A percentile compares a stretch with the other conserved stretches of the same genome.
These are phyloP conservation scores for Phialophora tarda DNA, from an alignment of 2,329 filamentous ascomycete species.

Conservation along the genomic window DNA sequence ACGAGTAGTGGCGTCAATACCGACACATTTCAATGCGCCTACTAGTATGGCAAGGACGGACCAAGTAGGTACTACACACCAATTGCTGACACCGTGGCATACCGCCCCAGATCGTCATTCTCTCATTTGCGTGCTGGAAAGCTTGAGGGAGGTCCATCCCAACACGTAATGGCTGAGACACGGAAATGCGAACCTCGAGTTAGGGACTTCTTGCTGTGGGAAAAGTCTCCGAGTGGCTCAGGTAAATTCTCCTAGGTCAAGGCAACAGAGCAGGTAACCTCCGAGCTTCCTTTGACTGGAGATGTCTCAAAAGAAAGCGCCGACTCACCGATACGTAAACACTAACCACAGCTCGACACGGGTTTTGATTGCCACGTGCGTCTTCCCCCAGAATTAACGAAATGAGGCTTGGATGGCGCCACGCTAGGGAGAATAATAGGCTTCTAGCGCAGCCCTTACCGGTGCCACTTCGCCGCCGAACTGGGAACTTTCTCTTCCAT, in stretches of 20 bases:
- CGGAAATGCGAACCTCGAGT: background rate
- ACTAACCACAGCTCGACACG: constrained; percentile 20
- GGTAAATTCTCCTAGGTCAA: background rate
- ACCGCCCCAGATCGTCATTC: background rate
- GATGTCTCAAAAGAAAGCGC: constrained; percentile 24
- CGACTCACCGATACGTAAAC: background rate
- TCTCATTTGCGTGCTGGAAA: background rate
- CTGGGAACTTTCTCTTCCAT: background rate
- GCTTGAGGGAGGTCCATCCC: background rate
- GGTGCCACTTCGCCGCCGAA: constrained; percentile 13
- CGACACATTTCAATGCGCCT: background rate
- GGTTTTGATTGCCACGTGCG: constrained; percentile 24
- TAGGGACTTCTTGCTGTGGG: background rate
- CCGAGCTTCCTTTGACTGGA: background rate
- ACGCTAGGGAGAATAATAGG: constrained; percentile 19
- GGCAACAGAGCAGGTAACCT: background rate
- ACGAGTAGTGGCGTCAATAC: background rate
- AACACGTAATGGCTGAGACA: background rate
- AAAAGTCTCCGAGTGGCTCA: background rate
- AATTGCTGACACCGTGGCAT: background rate
- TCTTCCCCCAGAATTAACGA: constrained; percentile 17
- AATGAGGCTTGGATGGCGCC: constrained; percentile 21
- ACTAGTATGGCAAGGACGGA: background rate
- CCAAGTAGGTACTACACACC: background rate
- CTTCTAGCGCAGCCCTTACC: constrained; percentile 7